A percentile compares a stretch with the other conserved stretches of the same genome.
Evolutionary conservation across 2,329 filamentous ascomycete species (phyloP).

Genomic region (Aspergillus versicolor): DNA sequence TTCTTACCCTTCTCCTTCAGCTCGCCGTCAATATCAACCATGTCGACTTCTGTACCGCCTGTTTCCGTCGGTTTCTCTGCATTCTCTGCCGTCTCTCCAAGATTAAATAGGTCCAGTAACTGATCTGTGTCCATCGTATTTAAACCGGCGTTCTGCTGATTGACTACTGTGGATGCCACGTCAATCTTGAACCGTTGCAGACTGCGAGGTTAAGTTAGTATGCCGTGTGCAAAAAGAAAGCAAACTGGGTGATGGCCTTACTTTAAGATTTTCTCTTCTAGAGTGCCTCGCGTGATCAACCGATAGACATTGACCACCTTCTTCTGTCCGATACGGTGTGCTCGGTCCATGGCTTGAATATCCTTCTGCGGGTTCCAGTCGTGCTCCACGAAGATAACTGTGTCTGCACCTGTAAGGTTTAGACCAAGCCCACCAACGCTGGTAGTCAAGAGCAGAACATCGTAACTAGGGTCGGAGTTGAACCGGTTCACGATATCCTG

Average conservation of each 20-base stretch:
- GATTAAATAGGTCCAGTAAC: slow-evolving; percentile 92
- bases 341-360: slow-evolving; percentile 97
- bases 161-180: slow-evolving; percentile 95
- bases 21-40: slow-evolving; percentile 91
- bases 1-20: slow-evolving; percentile 95
- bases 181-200: slow-evolving; percentile 99
- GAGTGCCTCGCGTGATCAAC: slow-evolving; percentile 87
- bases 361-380: slow-evolving; percentile 99
- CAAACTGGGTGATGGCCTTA: slow-evolving; percentile 40
- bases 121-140: slow-evolving; percentile 98
- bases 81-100: slow-evolving; percentile 66
- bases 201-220: slow-evolving; percentile 48
- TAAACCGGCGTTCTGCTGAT: slow-evolving; percentile 95
- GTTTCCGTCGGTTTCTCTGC: slow-evolving; percentile 63
- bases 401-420: slow-evolving; percentile 95
- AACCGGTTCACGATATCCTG: slow-evolving; percentile 99
- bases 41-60: slow-evolving; percentile 61
- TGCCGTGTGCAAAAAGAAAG: not conserved
- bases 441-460: slow-evolving; percentile 89
- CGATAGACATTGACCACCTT: slow-evolving; percentile 99
- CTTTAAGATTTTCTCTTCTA: slow-evolving; percentile 97
- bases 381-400: slow-evolving; percentile 98
- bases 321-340: slow-evolving; percentile 97
- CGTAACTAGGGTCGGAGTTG: slow-evolving; percentile 95
- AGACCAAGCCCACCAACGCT: slow-evolving; percentile 92